Base-by-base conservation (phyloP, 805 yeast genomes). In the Saccharomycopsis sp. region DNA sequence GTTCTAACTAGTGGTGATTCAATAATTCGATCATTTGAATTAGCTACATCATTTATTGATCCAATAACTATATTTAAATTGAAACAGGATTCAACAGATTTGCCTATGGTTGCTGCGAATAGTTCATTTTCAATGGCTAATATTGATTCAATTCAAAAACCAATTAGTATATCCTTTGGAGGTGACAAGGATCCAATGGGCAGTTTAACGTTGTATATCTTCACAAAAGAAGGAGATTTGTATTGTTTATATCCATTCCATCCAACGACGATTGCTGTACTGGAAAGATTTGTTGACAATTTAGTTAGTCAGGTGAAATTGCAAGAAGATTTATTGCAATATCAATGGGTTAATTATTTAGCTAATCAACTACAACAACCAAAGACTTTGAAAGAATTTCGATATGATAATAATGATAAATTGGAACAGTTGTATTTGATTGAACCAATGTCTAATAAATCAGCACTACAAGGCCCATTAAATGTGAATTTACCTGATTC, bases 181-280 rank as follows among this genome's bases (percentile, higher is more conserved):
- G 49, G 56, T 3, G 27, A 45, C 16, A 44, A 52, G 22, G 65
- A 66, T 41, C 67, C 53, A 4, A 24, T 38, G 16, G 81, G 80
- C 9, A 67, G 69, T 2, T 54, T 81, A 41, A 70, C 84, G 0
- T 60, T 83, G 17, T 77, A 72, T 53, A 56, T 80, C 6, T 53
- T 77, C 42, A 71, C 71, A 7, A 56, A 62, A 7, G 82, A 77
- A 43, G 78, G 81, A 11, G 85, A 82, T 51, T 48, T 84, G 1
- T 80, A 71, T 54, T 64, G 72, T 1, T 61, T 83, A 2, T 76
- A 72, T 51, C 93, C 93, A n/a, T 80, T 79, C 56, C 54, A 74
- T 17, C 86, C 89, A 0, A 48, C 57, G 1, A 58, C 64, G 21
- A 53, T 77, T 22, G 58, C 67, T 1, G 64, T 69, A n/a, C 41